Conservation (phyloP, 306 rosid species). For the Trichosanthes cucumerina region DNA sequence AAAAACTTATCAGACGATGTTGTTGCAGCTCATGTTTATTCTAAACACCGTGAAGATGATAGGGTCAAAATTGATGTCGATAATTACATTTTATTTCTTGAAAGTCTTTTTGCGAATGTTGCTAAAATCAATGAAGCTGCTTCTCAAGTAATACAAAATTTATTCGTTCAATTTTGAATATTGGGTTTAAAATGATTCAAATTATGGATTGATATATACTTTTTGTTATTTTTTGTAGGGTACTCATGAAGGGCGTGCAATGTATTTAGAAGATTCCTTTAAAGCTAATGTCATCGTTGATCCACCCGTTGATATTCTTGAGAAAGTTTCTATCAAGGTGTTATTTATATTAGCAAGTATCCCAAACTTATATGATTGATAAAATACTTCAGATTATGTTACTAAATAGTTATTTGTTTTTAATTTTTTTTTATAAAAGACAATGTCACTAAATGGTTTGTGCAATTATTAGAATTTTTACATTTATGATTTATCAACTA, state of each 20-base stretch:
- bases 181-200: neutral
- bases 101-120: neutral
- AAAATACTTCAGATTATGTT: neutral
- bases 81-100: neutral
- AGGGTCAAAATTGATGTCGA: neutral
- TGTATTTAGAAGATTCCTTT: neutral
- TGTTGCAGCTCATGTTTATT: neutral
- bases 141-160: neutral
- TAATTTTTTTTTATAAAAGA: too few species aligned
- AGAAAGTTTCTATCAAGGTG: neutral
- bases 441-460: too few species aligned
- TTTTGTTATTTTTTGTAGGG: neutral
- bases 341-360: neutral
- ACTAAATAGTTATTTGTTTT: neutral
- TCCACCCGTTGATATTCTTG: constrained; percentile 1
- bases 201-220: neutral
- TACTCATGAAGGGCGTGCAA: neutral
- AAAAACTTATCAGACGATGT: neutral
- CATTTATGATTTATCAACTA: too few species aligned
- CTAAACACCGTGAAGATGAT: neutral
- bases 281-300: neutral
- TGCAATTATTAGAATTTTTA: too few species aligned
- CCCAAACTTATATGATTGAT: neutral
- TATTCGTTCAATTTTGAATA: too few species aligned
- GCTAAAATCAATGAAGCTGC: neutral